A percentile compares a stretch with the other conserved stretches of the same genome.
Conservation (phyloP, 371 early-diverging fungal genomes). For the Syncephalastrum contaminatum region DNA sequence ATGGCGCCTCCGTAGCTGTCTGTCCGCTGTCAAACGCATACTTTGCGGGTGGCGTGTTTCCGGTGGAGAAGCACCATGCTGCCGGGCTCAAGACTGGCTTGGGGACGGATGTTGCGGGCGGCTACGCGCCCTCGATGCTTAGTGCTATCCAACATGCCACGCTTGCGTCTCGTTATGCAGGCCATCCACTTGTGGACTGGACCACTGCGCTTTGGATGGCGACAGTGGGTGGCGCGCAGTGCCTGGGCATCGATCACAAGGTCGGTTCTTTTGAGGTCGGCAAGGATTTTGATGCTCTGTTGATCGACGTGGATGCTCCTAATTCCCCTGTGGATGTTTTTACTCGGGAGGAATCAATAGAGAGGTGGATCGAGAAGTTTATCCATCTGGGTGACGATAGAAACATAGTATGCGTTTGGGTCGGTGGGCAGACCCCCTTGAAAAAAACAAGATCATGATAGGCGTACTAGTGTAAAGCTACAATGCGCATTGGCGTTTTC, state of each 20-base stretch:
- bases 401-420: slow-evolving; percentile 7
- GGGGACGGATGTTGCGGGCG: slow-evolving; percentile 74
- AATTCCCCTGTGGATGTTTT: slow-evolving; percentile 5
- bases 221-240: slow-evolving; percentile 11
- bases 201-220: slow-evolving; percentile 5
- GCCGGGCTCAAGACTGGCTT: slow-evolving; percentile 47
- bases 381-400: slow-evolving; percentile 12
- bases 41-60: slow-evolving; percentile 41
- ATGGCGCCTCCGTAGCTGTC: slow-evolving; percentile 56
- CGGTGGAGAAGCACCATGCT: slow-evolving; percentile 17
- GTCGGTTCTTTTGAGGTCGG: slow-evolving; percentile 6
- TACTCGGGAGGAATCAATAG: background rate
- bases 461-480: too few relatives aligned
- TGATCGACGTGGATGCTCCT: slow-evolving; percentile 1
- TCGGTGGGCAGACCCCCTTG: background rate
- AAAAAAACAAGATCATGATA: too few relatives aligned
- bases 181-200: slow-evolving; percentile 5
- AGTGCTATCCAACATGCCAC: slow-evolving; percentile 53
- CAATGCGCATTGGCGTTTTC: too few relatives aligned
- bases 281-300: slow-evolving; percentile 11
- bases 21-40: slow-evolving; percentile 69
- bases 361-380: slow-evolving; percentile 6
- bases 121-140: slow-evolving; percentile 59
- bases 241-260: slow-evolving; percentile 1
- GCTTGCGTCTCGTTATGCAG: too few relatives aligned